Evolutionary conservation across 441 rosid genomes (phyloP), one percentile per base, ranked within the genome.

Genomic region (Caryocar brasiliense): DNA sequence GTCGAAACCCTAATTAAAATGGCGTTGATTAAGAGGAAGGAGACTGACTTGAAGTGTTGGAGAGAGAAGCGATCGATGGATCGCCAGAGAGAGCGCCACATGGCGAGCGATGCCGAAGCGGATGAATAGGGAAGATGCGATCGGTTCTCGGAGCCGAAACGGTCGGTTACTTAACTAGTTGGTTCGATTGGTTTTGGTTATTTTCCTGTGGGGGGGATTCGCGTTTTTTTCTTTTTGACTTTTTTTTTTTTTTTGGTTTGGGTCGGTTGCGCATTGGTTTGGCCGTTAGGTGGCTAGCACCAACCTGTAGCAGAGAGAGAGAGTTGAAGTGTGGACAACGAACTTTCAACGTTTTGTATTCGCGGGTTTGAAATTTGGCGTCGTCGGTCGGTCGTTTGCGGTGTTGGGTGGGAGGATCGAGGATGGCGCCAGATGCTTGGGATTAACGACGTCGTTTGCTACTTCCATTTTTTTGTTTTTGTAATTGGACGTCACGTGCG

Each of bases 41-140:
- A 39, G 25, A 19, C 48, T 64, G 61, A 81, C 88, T 67, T 76
- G 75, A 83, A 81, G 61, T 81, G 72, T 26, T 71, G 88, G 18
- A 75, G 74, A 49, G 92, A 83, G 68, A 78, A 83, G 68, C 87
- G 87, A 75, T 83, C 80, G 58, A 71, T 48, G 67, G 93, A 79
- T 62, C 83, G 79, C 85, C 85, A 81, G 27, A 83, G 51, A 25
- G 77, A 74, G 28, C 77, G 77, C 92, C 92, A 80, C 87, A 76
- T 78, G 45, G 56, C 13, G 57, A 45, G n/a, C 22, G 68, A 59
- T 37, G 56, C 9, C 7, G 49, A 39, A 58, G 9, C n/a, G 18
- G 8, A 5, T 37, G 7, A 22, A 14, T 10, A 20, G 4, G 18
- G 48, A 27, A 6, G 62, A 29, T 42, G n/a, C n/a, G n/a, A n/a